Base-by-base conservation (phyloP, 2,329 filamentous ascomycete species). In the Madurella mycetomatis region DNA sequence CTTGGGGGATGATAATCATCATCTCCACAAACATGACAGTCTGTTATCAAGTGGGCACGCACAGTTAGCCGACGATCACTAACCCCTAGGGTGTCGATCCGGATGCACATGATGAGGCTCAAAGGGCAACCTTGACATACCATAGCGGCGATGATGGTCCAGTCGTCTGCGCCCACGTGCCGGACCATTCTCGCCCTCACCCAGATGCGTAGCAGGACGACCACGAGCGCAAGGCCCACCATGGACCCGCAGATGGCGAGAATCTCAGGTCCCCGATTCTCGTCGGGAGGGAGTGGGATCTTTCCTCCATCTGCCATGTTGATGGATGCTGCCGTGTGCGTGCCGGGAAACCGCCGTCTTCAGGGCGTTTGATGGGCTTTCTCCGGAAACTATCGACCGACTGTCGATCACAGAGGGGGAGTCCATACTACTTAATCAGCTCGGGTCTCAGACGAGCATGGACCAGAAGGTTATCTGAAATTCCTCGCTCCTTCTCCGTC, bases 211-310 rank as follows among this genome's bases (percentile, higher is more conserved):
- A 65, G 16, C 4, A 51, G 12, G 8, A 68, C 65, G 4, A 62
- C 44, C 9, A 62, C 34, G n/a, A 67, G 52, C 1, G 64, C 58
- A 13, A 68, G 17, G 5, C 52, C 65, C 11, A 63, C 60, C 25
- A 67, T 43, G 5, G 60, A 59, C 15, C 64, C 65, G 54, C 64
- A 65, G 45, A 66, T 55, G 2, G 61, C 62, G 44, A 69, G 64
- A 17, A 69, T 68, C 52, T 68, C 59, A 3, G 64, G 64, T 1
- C 66, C 66, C 49, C 64, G 53, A 56, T 69, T 65, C n/a, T 64
- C 46, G 49, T 69, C 64, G 13, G 63, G 60, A 9, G 59, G 61
- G 9, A 58, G 9, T 12, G 34, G 16, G 25, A 25, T n/a, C 37
- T 40, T 34, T n/a, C 16, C 41, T 18, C 42, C n/a, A 42, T 49